Base-by-base conservation (phyloP, 768 basidiomycete species). In the Inosperma sp. region DNA sequence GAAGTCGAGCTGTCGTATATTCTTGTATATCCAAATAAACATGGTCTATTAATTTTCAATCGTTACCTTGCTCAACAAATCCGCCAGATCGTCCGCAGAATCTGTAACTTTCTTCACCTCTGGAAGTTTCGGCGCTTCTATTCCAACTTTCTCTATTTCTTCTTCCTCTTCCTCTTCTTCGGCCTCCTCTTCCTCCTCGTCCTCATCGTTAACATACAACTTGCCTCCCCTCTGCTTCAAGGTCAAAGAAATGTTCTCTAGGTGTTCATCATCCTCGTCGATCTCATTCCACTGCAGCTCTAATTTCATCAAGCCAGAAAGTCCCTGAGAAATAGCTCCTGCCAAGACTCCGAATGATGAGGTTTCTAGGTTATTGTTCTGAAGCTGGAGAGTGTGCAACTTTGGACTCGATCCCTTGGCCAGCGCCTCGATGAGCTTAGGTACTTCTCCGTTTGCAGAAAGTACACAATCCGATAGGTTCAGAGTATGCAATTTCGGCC, bases 381-480 rank as follows among this genome's bases (percentile, higher is more conserved):
- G 91, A 29, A 98, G 73, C 58, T 85, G 85, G 40, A 98, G 74
- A 7, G 77, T 79, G 59, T 83, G 79, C 35, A 98, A 73, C 57
- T 83, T 83, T 17, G 77, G 77, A 66, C 88, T 91, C 30, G 83
- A 81, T 7, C 93, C 92, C 16, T 68, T 67, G 1, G 75, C 74
- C 37, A 98, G 74, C 7, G 75, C 75, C 31, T 73, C 73, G 37
- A 89, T 65, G 47, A 89, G 72, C 2, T 74, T 68, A 0, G 87
- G 85, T 3, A 93, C 74, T 51, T 88, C 87, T 26, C 93, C 92
- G n/a, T 83, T 81, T 3, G 81, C 75, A 4, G 88, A 84, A 17
- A 99, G 76, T 31, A 94, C 80, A 60, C 94, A 96, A 68, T 97
- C 95, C 7, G 91, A 93, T 31, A 99, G 72, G 66, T 97, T 89